Evolutionary conservation across 768 basidiomycete genomes (phyloP).

Genomic region (Leccinum disarticulatum): DNA sequence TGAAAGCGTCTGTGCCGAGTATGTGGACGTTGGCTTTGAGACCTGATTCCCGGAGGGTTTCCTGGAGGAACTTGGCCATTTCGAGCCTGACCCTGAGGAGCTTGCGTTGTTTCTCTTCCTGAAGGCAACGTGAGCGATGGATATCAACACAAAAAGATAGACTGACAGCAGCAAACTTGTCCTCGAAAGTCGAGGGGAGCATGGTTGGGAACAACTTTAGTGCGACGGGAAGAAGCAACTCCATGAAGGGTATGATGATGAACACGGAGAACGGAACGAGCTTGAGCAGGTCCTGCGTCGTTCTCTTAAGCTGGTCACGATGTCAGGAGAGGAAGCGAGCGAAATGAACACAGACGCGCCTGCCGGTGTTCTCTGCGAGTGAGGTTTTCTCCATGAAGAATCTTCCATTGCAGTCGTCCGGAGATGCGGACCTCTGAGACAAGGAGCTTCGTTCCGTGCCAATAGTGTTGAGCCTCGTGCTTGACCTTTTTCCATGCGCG

Average conservation of each 20-base stretch:
- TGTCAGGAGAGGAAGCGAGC: neutral
- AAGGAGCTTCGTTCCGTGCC: conserved; percentile 93
- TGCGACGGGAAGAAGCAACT: conserved; percentile 91
- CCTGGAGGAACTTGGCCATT: conserved; percentile 99
- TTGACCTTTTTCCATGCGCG: conserved; percentile 92
- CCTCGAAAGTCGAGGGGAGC: conserved; percentile 97
- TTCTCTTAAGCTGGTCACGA: conserved; percentile 72
- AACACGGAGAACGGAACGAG: conserved; percentile 96
- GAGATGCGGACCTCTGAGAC: conserved; percentile 94
- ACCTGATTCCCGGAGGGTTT: conserved; percentile 92
- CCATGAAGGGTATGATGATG: conserved; percentile 97
- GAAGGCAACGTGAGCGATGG: neutral
- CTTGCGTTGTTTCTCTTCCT: conserved; percentile 98
- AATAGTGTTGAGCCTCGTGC: conserved; percentile 95
- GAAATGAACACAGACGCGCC: conserved; percentile 41
- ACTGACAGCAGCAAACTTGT: conserved; percentile 89
- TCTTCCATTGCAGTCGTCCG: conserved; percentile 83
- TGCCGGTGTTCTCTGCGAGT: conserved; percentile 94
- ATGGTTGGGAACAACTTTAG: conserved; percentile 98
- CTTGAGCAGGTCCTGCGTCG: conserved; percentile 89
- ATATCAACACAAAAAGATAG: neutral
- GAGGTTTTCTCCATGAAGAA: conserved; percentile 85
- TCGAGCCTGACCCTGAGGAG: conserved; percentile 91
- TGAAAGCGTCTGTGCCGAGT: conserved; percentile 92
- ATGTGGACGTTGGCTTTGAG: conserved; percentile 92